Conservation (phyloP, 2,329 filamentous ascomycete species). For the Catunica adiposa region DNA sequence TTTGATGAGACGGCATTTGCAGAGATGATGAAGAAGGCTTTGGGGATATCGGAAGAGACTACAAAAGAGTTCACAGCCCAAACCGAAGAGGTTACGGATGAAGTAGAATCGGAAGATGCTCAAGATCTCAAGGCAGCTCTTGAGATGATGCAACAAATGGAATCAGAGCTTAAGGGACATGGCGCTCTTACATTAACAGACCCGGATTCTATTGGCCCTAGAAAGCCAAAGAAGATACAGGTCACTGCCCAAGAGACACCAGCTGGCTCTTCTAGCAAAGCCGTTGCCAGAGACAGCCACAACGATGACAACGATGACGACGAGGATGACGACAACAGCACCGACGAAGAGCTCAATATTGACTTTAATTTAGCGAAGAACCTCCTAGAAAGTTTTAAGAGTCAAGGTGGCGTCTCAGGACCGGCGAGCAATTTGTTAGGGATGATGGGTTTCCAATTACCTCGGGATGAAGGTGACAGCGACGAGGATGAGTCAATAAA, state of each 20-base stretch:
- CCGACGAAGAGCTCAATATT: constrained; percentile 52
- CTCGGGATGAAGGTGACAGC: constrained; percentile 51
- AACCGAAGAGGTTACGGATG: no score
- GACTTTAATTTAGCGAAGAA: constrained; percentile 84
- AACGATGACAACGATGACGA: constrained; percentile 30
- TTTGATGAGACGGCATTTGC: constrained; percentile 78
- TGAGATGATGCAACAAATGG: constrained; percentile 51
- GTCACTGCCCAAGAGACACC: no score
- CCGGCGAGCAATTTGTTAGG: constrained; percentile 77
- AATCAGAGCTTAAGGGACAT: constrained; percentile 52
- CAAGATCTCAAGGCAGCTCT: constrained; percentile 45
- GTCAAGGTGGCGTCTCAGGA: constrained; percentile 69
- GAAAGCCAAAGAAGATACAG: background rate
- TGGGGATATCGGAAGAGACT: constrained; percentile 36
- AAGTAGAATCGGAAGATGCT: no score
- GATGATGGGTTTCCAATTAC: constrained; percentile 69
- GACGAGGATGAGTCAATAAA: constrained; percentile 16
- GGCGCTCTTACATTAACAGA: constrained; percentile 45
- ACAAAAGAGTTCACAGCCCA: background rate
- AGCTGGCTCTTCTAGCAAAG: background rate
- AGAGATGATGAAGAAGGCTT: constrained; percentile 82
- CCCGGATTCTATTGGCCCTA: constrained; percentile 16
- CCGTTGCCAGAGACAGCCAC: no score
- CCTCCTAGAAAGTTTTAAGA: constrained; percentile 80
- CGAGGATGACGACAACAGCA: constrained; percentile 31